These are phyloP conservation scores for Nemophila menziesii DNA, from an alignment of 257 asterid species.

Conservation along the genomic window DNA sequence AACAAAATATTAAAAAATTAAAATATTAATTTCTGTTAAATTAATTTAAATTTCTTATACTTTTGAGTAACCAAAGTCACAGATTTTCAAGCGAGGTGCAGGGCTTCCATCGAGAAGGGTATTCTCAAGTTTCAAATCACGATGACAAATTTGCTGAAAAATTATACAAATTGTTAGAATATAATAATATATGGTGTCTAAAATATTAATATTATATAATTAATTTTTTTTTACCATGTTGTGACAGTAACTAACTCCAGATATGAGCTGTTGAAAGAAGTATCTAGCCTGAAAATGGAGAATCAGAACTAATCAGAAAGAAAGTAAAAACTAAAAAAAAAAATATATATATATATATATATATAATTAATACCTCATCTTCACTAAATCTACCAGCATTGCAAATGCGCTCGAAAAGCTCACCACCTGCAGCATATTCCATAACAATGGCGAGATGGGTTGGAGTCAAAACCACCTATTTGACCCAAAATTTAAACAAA, in stretches of 20 bases:
- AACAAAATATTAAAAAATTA: not conserved
- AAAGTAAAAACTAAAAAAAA: too few species aligned
- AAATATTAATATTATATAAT: too few species aligned
- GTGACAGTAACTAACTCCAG: conserved; percentile 30
- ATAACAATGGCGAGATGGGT: conserved; percentile 25
- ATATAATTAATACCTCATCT: conserved; percentile 17
- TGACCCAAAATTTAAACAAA: not conserved
- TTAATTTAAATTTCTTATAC: conserved; percentile 5
- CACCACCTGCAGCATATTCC: conserved; percentile 32
- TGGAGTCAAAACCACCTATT: conserved; percentile 22
- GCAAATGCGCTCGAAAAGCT: conserved; percentile 26
- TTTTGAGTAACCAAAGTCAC: conserved; percentile 35
- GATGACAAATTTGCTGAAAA: conserved; percentile 30
- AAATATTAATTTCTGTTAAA: too few species aligned
- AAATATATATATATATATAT: not conserved
- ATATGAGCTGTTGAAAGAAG: conserved; percentile 34
- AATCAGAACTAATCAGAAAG: not conserved
- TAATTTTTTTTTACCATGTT: conserved; percentile 18
- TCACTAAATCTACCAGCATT: conserved; percentile 28
- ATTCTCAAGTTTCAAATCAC: conserved; percentile 33
- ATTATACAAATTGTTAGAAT: not conserved
- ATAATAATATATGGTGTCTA: too few species aligned
- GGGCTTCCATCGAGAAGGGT: conserved; percentile 28
- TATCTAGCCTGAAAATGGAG: conserved; percentile 23
- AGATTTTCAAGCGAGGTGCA: conserved; percentile 29